Evolutionary conservation across 2,329 filamentous ascomycete species (phyloP), one percentile per base, ranked within the genome.

Genomic region (Alternaria consortialis): DNA sequence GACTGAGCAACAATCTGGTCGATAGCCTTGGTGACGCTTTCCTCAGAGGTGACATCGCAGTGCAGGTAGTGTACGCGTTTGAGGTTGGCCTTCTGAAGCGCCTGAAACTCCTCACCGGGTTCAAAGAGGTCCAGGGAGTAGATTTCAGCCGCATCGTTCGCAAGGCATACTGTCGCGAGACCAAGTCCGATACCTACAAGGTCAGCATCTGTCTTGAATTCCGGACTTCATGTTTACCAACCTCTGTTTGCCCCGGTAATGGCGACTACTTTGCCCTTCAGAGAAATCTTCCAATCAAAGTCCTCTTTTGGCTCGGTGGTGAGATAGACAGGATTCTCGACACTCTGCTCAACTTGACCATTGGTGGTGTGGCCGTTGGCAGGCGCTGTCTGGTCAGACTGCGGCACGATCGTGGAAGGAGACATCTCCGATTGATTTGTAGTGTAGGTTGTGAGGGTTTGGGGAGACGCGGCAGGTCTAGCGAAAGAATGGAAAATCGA

Each of bases 81-180:
- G 13, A 81, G 78, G 65, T 80, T 79, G 6, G 75, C 72, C 64
- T 82, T 80, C 46, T 77, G 71, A 4, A 82, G 73, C 8, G 73
- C 73, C 36, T 74, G 70, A 61, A 85, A 83, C 13, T 84, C 82
- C 23, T 83, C 80, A 29, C 81, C 81, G 0, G 80, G 75, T 42
- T 82, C 80, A 54, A 80, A 80, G 42, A 85, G 79, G 60, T 84
- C 82, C 44, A 86, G 80, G 4, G 82, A 84, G 70, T 82, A 84
- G 43, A 85, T 76, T 34, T 77, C 77, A n/a, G 74, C 69, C 5
- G 82, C 83, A 23, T 79, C 81, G 60, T 85, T 85, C 29, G 70
- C 71, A 11, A 85, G 80, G 64, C 82, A 84, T 56, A 78, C 78
- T 74, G 71, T 84, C 74, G 66, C 82, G 74, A 68, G 83, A 67